These are phyloP conservation scores for Daldinia grandis DNA, from an alignment of 495 filamentous ascomycete species.

Conservation along the genomic window DNA sequence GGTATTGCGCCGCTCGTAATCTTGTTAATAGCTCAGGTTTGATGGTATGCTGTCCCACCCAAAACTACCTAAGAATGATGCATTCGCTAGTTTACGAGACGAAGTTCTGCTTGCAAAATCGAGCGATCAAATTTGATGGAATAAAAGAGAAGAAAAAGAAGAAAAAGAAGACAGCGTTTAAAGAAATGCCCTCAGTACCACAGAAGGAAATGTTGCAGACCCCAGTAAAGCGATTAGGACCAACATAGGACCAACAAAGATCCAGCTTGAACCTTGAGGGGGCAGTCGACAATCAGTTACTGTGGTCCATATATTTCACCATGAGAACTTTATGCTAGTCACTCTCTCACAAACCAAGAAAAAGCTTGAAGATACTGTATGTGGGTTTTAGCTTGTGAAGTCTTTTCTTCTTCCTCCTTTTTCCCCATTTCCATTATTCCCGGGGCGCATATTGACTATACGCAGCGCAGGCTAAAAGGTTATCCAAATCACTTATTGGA, in stretches of 20 bases:
- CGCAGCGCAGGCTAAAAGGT: not conserved
- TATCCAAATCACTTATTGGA: not conserved
- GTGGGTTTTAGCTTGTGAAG: not conserved
- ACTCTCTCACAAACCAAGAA: not conserved
- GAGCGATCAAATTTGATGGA: not conserved
- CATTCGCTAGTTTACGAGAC: constrained; percentile 9
- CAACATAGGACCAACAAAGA: constrained; percentile 3
- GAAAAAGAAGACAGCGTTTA: not conserved
- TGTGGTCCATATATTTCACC: not conserved
- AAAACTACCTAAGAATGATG: constrained; percentile 25
- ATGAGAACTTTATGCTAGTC: not conserved
- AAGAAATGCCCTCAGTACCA: not conserved
- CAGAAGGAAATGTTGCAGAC: not conserved
- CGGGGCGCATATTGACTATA: not conserved
- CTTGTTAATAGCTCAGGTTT: constrained; percentile 7
- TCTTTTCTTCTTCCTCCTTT: not conserved
- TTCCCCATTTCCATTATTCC: too few relatives aligned
- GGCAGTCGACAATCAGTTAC: not conserved
- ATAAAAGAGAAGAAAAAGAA: not conserved
- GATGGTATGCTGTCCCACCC: constrained; percentile 30
- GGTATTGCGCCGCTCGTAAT: constrained; percentile 19
- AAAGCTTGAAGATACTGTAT: not conserved
- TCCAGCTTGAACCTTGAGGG: not conserved
- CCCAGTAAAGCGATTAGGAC: not conserved
- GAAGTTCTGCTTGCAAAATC: not conserved